Base-by-base conservation (phyloP, 345 rosid genomes). In the Boechera stricta region DNA sequence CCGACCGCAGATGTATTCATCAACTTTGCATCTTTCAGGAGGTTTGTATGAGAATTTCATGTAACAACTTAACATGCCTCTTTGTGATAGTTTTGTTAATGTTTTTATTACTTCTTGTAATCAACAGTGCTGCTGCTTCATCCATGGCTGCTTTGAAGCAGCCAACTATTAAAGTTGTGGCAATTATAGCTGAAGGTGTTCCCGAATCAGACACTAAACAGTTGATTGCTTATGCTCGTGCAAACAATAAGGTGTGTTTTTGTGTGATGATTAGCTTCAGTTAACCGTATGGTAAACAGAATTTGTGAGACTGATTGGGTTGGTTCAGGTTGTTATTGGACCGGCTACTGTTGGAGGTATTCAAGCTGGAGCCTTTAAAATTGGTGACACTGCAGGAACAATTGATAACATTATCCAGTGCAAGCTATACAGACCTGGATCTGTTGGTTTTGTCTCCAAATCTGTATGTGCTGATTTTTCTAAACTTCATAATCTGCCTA, bases 351-450 rank as follows among this genome's bases (percentile, higher is more conserved):
- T 92, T 63, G 97, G 97, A 77, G 97, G 98, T 81, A 83, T 92
- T 82, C 98, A 92, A 86, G 99, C 94, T 75, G 97, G 97, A 77
- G 96, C 97, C 65, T 90, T 92, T 85, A 92, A 88, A 82, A 92
- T 92, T 47, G 97, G 97, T 54, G 99, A 95, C 86, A 95, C 99
- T 85, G 98, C 99, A 56, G 99, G 99, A 83, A 95, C 99, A 65
- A 87, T 92, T 67, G 99, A 91, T 69, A 95, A 95, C 80, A 89
- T 92, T 41, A 87, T 92, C 72, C 87, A 91, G 2, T 87, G 98
- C 97, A 95, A 88, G 84, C 84, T 95, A 3, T 95, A 92, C 93
- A 84, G 98, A 72, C 96, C 99, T 60, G 99, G 99, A 80, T 95
- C 99, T 76, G 89, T 95, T 81, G 99, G 98, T 56, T 95, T 92